phyloP scores from a whole-genome alignment of 192 early-diverging fungal genomes.

The Podochytrium sp. region DNA sequence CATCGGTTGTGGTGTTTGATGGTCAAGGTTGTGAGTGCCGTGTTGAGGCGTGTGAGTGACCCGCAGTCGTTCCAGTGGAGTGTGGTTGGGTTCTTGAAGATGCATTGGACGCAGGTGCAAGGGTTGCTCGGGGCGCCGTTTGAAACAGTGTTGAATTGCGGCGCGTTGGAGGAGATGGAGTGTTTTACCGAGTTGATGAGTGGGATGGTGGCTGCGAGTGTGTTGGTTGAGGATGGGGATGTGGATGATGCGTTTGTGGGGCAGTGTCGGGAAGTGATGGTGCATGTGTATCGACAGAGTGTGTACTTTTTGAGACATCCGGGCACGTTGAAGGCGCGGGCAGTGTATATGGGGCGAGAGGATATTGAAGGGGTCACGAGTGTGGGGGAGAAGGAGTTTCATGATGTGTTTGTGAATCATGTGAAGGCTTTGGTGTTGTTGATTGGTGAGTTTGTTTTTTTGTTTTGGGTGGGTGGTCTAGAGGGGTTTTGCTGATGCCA shows the following conservation, averaged over 20 bases:
- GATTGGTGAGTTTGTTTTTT: not conserved
- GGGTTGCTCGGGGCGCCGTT: conserved; percentile 8
- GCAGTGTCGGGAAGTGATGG: not conserved
- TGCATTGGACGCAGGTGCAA: conserved; percentile 43
- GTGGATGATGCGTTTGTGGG: conserved; percentile 8
- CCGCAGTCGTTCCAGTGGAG: conserved; percentile 11
- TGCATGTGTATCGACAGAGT: not conserved
- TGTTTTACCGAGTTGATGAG: conserved; percentile 7
- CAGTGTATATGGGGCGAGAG: conserved; percentile 1
- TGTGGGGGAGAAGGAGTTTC: conserved; percentile 10
- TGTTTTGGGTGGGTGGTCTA: not conserved
- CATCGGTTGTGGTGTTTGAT: conserved; percentile 55
- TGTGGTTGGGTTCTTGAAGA: conserved; percentile 42
- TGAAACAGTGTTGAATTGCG: conserved; percentile 14
- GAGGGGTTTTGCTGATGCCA: not conserved
- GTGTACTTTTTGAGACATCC: conserved; percentile 29
- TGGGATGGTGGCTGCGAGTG: not conserved
- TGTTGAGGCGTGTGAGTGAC: conserved; percentile 15
- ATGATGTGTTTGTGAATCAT: conserved; percentile 2
- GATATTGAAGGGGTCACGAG: conserved; percentile 10
- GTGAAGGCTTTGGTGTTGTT: conserved; percentile 3
- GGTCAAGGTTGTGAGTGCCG: conserved; percentile 30
- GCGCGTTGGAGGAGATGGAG: conserved; percentile 20
- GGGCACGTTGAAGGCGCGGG: not conserved
- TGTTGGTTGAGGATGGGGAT: not conserved